A percentile compares a stretch with the other conserved stretches of the same genome.
These are phyloP conservation scores for Xylaria nigripes DNA, from an alignment of 495 filamentous ascomycete genomes.

Conservation along the genomic window DNA sequence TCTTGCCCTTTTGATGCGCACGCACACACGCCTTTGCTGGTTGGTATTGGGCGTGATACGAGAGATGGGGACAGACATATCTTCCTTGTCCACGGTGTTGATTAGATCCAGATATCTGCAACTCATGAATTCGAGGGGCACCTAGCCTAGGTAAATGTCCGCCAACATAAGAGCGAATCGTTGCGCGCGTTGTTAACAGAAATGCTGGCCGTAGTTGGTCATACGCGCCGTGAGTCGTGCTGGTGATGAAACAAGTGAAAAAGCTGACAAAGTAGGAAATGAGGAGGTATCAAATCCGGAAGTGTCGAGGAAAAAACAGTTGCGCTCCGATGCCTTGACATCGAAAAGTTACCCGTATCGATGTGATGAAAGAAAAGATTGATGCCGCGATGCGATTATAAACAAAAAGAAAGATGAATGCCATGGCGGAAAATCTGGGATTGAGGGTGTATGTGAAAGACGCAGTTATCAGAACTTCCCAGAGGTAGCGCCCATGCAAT, in stretches of 20 bases:
- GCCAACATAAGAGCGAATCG: slow-evolving; percentile 4
- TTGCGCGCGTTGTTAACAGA: slow-evolving; percentile 7
- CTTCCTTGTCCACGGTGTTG: slow-evolving; percentile 7
- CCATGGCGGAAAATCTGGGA: neutral
- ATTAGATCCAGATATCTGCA: slow-evolving; percentile 10
- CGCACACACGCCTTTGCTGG: slow-evolving; percentile 7
- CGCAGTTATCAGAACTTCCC: neutral
- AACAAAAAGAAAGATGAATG: neutral
- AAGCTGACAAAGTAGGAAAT: slow-evolving; percentile 1
- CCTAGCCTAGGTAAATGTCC: slow-evolving; percentile 5
- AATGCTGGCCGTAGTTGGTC: slow-evolving; percentile 12
- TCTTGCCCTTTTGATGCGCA: neutral
- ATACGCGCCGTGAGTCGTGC: slow-evolving; percentile 17
- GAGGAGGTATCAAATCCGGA: neutral
- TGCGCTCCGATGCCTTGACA: neutral
- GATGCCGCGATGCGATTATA: slow-evolving; percentile 3
- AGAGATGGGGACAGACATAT: neutral
- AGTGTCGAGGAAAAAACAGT: neutral
- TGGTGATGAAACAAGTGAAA: slow-evolving; percentile 7
- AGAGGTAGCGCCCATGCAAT: neutral
- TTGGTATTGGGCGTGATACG: slow-evolving; percentile 7
- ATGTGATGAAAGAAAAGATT: neutral
- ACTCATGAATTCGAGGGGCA: slow-evolving; percentile 3
- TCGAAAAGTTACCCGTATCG: neutral
- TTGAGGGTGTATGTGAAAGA: neutral